Evolutionary conservation across 345 rosid species (phyloP).

Genomic region (Sonneratia alba): DNA sequence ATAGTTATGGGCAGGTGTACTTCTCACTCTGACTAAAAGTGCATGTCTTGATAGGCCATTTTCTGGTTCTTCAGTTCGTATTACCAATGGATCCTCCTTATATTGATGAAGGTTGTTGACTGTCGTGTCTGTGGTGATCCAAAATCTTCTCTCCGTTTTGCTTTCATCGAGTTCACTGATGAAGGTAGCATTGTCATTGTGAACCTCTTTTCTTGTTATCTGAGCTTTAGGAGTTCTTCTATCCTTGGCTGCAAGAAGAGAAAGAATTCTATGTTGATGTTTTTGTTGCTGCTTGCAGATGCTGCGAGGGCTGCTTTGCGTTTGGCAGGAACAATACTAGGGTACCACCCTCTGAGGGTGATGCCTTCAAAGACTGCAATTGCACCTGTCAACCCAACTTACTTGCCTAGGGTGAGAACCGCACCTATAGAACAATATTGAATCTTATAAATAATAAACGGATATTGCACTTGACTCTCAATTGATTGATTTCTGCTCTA

Average conservation of each 20-base stretch:
- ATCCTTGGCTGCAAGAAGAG: background rate
- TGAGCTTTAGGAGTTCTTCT: background rate
- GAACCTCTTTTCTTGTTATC: constrained; percentile 7
- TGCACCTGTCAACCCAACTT: constrained; percentile 98
- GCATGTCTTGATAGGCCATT: background rate
- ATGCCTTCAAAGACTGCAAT: constrained; percentile 99
- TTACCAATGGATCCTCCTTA: no score
- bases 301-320: constrained; percentile 77
- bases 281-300: constrained; percentile 40
- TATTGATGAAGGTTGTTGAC: constrained; percentile 49
- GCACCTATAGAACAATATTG: background rate
- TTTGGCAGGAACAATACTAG: constrained; percentile 81
- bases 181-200: constrained; percentile 50
- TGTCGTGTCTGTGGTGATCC: constrained; percentile 96
- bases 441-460: background rate
- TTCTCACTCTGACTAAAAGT: background rate
- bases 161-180: constrained; percentile 84
- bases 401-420: constrained; percentile 72
- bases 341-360: constrained; percentile 85
- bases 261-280: constrained; percentile 7
- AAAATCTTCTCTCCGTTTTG: constrained; percentile 86
- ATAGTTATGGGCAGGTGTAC: constrained; percentile 62
- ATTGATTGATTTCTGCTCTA: background rate
- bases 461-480: background rate
- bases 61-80: constrained; percentile 2